Evolutionary conservation across 257 asterid species (phyloP), one percentile per base, ranked within the genome.

Genomic region (Solanum dulcamara): DNA sequence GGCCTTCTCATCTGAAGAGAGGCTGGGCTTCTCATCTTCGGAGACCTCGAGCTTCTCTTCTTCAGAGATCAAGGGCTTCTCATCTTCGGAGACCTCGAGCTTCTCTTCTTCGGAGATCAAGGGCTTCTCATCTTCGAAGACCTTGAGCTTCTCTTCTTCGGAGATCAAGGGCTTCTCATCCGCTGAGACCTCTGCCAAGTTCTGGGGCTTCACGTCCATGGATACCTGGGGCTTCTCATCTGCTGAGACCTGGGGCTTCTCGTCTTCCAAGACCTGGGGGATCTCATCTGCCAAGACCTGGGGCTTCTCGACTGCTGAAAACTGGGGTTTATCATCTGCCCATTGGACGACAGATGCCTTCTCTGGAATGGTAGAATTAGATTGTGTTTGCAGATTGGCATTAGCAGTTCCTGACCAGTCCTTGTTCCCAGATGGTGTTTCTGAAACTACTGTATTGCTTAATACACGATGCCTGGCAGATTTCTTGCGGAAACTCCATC

Each of bases 401-500:
- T 88, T 83, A 67, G 89, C 85, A 81, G 93, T 51, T 81, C 90
- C 97, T 51, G 91, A 88, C 83, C 90, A 83, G 75, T 88, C 90
- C 91, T 95, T 97, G 88, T 88, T 91, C 37, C 37, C 97, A 55
- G 94, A 87, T 84, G 94, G 88, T 66, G 91, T 75, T 89, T 95
- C 98, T 87, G 95, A 90, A 86, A 84, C 81, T 86, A 81, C 95
- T 53, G 90, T 88, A 90, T 94, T 92, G 88, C 93, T 95, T 90
- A 95, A 87, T 46, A 92, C 92, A 50, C 97, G 95, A 87, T 94
- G 97, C 74, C 93, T 92, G 11, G 94, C 91, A 46, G 99, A 95
- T 89, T 88, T 93, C 93, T 95, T 96, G 87, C 97, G 91, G 83
- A 96, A 95, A 89, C 98, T 95, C 99, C 99, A 95, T 24, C 94